Conservation (phyloP, 345 rosid genomes). For the Sonneratia alba region DNA sequence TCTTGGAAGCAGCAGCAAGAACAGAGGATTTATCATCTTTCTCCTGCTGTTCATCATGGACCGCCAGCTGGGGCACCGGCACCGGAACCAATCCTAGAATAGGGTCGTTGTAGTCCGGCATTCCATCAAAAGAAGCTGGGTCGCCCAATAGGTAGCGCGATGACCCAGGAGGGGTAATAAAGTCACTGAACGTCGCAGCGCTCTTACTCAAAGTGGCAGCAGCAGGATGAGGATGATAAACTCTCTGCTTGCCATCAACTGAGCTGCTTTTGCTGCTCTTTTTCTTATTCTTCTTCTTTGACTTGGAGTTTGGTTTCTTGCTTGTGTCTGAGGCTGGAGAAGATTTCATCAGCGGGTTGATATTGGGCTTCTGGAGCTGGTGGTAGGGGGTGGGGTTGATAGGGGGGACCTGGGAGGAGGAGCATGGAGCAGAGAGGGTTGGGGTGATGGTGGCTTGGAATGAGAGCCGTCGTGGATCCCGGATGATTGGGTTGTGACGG, state of each 20-base stretch:
- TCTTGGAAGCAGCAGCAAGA: conserved; percentile 12
- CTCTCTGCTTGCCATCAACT: neutral
- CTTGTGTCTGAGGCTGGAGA: neutral
- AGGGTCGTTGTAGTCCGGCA: conserved; percentile 16
- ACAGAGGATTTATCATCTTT: conserved; percentile 4
- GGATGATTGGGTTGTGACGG: conserved; percentile 30
- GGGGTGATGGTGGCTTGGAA: conserved; percentile 6
- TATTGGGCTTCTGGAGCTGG: conserved; percentile 12
- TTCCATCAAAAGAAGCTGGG: conserved; percentile 11
- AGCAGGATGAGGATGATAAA: neutral
- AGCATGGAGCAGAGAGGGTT: conserved; percentile 17
- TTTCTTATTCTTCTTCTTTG: conserved; percentile 5
- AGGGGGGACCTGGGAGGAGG: conserved; percentile 13
- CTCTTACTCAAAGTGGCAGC: conserved; percentile 3
- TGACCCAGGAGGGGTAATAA: conserved; percentile 20
- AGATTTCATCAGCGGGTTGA: neutral
- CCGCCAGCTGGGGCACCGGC: conserved; percentile 8
- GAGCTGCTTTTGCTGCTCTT: neutral
- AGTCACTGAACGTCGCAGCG: neutral
- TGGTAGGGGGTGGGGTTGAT: conserved; percentile 23
- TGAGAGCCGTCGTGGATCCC: conserved; percentile 19
- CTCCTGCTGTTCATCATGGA: neutral
- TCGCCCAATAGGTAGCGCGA: conserved; percentile 27
- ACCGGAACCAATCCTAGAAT: conserved; percentile 10
- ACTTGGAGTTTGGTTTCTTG: conserved; percentile 5